Percentiles rank a stretch among this genome's conserved stretches.
Conservation (phyloP, 2,329 filamentous ascomycete genomes). For the Claviceps pazoutovae region DNA sequence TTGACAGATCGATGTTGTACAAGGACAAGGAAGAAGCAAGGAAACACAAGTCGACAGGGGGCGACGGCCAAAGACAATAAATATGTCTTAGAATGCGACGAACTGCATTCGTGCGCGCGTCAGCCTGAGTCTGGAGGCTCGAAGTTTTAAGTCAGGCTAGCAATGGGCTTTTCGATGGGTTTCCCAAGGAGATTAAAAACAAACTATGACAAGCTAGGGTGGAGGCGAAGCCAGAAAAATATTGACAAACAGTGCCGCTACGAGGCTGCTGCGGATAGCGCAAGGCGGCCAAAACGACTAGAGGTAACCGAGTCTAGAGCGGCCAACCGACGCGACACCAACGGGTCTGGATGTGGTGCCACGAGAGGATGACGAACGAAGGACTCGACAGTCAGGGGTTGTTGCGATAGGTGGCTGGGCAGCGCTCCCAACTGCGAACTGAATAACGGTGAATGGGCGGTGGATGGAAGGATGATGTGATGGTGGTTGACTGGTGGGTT, state of each 20-base stretch:
- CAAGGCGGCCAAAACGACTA: not conserved
- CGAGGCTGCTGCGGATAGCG: not conserved
- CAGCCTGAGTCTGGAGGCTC: not conserved
- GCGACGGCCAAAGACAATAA: not conserved
- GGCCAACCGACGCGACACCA: not conserved
- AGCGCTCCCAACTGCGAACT: not conserved
- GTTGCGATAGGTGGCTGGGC: not conserved
- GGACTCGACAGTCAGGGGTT: constrained; percentile 2
- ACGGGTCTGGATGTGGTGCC: not conserved
- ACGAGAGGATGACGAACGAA: not conserved
- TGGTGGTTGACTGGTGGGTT: not conserved
- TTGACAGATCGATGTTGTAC: not conserved
- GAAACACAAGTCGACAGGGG: not conserved
- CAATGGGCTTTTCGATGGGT: not conserved
- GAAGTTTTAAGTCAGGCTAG: not conserved
- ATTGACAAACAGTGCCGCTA: not conserved
- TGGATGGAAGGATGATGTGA: not conserved
- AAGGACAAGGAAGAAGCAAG: not conserved
- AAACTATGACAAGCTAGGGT: not conserved
- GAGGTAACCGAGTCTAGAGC: not conserved
- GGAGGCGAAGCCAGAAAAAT: not conserved
- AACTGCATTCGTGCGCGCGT: not conserved
- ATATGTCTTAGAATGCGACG: not conserved
- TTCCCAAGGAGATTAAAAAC: not conserved
- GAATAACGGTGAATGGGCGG: not conserved